Percentiles rank a stretch among this genome's conserved stretches.
These are phyloP conservation scores for Didymella pinodella DNA, from an alignment of 2,329 filamentous ascomycete genomes.

Conservation along the genomic window DNA sequence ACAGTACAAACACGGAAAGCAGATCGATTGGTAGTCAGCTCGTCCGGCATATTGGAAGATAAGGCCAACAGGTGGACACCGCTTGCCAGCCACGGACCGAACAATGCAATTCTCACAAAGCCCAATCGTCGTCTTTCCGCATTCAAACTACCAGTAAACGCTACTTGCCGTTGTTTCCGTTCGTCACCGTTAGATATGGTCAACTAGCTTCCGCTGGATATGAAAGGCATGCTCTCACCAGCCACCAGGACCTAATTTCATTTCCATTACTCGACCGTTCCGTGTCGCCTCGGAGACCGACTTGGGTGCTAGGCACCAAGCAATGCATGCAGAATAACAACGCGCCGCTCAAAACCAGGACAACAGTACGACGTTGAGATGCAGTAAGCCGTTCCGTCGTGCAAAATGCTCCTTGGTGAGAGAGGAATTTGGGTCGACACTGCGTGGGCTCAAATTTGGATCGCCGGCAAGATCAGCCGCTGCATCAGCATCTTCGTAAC, in stretches of 20 bases:
- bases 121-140: neutral
- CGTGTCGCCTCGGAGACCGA: constrained; percentile 12
- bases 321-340: constrained; percentile 13
- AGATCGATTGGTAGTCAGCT: neutral
- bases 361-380: constrained; percentile 13
- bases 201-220: constrained; percentile 7
- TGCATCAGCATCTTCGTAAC: constrained; percentile 21
- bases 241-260: constrained; percentile 6
- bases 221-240: constrained; percentile 11
- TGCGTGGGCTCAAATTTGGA: constrained; percentile 16
- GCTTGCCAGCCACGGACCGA: neutral
- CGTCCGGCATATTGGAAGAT: neutral
- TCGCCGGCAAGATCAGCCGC: constrained; percentile 14
- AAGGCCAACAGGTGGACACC: neutral
- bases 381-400: constrained; percentile 8
- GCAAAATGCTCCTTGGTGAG: constrained; percentile 1
- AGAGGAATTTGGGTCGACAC: constrained; percentile 2
- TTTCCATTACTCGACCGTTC: constrained; percentile 11
- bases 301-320: constrained; percentile 2
- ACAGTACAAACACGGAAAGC: neutral
- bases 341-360: constrained; percentile 13
- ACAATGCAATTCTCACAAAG: neutral
- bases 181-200: constrained; percentile 9
- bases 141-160: neutral
- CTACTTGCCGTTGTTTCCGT: constrained; percentile 14